phyloP scores from a whole-genome alignment of 1,139 yeast genomes.

The Hemisphaericaspora xylofermentans region DNA sequence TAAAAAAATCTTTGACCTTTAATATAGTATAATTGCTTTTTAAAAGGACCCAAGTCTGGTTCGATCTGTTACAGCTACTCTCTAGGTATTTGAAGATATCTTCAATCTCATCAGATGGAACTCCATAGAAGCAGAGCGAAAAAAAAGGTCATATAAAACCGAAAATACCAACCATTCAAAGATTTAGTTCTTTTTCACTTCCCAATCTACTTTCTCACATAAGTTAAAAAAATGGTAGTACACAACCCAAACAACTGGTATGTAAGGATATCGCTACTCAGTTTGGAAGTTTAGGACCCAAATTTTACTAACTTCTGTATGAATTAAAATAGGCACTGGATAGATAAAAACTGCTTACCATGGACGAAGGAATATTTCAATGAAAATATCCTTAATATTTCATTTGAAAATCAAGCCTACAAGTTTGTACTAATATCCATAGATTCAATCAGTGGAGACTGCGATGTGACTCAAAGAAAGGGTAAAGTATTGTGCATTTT shows the following conservation, averaged over 20 bases:
- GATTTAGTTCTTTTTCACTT: too few species aligned
- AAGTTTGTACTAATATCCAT: constrained; percentile 38
- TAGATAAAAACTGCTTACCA: constrained; percentile 73
- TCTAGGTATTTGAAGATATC: too few species aligned
- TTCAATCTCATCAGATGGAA: too few species aligned
- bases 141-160: background rate
- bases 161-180: background rate
- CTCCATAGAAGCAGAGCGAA: constrained; percentile 1
- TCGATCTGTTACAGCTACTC: too few species aligned
- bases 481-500: constrained; percentile 76
- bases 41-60: too few species aligned
- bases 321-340: constrained; percentile 65
- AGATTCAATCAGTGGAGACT: constrained; percentile 62
- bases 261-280: too few species aligned
- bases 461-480: constrained; percentile 79
- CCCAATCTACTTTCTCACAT: background rate
- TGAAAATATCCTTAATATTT: constrained; percentile 38
- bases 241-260: constrained; percentile 84
- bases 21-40: too few species aligned
- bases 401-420: constrained; percentile 33
- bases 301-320: constrained; percentile 18
- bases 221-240: constrained; percentile 54
- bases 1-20: too few species aligned
- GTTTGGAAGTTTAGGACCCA: too few species aligned
- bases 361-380: constrained; percentile 68